Conservation (phyloP, 257 asterid species). For the Ocimum tenuiflorum region DNA sequence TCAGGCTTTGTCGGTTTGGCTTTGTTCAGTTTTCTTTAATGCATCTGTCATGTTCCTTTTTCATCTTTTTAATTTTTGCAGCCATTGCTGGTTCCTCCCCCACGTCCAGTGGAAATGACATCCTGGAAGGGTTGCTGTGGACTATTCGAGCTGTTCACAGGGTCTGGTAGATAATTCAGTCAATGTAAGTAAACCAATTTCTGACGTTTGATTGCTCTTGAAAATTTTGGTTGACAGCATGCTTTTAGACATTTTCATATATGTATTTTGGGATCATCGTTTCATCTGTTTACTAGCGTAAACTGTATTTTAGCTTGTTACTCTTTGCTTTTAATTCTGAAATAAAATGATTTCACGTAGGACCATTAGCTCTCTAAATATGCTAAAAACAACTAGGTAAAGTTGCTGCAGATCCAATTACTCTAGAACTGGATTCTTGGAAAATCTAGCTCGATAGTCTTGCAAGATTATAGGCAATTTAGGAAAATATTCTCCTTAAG, state of each 20-base stretch:
- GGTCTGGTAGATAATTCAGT: conserved; percentile 43
- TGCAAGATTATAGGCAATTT: not conserved
- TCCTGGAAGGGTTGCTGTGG: conserved; percentile 79
- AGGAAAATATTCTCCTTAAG: not conserved
- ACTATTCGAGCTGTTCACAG: conserved; percentile 49
- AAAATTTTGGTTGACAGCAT: not conserved
- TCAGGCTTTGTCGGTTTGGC: not conserved
- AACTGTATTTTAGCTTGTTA: not conserved
- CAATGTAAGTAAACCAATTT: not conserved
- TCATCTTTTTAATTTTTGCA: conserved; percentile 16
- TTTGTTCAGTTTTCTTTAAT: not conserved
- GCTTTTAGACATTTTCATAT: not conserved
- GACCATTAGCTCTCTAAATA: too few species aligned
- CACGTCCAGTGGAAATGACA: conserved; percentile 28
- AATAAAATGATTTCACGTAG: too few species aligned
- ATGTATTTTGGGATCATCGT: not conserved
- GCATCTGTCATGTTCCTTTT: not conserved
- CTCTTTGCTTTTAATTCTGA: conserved; percentile 4
- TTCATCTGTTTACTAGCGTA: not conserved
- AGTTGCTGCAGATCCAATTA: not conserved
- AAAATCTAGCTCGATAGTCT: not conserved
- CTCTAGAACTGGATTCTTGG: not conserved
- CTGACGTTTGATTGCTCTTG: not conserved
- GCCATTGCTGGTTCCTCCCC: conserved; percentile 33
- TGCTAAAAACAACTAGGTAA: not conserved